Base-by-base conservation (phyloP, 2,329 filamentous ascomycete species). In the Teratosphaeria nubilosa region DNA sequence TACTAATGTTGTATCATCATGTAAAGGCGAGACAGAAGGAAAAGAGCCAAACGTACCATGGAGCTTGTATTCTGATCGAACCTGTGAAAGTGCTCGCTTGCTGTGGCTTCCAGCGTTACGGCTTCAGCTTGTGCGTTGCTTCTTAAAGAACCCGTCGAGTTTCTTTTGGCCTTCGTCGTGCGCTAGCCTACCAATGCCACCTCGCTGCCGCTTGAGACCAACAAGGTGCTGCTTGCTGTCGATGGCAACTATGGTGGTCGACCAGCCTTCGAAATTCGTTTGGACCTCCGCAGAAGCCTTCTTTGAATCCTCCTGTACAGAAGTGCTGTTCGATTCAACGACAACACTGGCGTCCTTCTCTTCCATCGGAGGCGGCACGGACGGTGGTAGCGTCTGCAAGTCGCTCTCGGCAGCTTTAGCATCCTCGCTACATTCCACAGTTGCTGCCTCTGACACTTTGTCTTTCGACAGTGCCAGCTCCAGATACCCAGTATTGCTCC, bases 141-240 rank as follows among this genome's bases (percentile, higher is more conserved):
- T 63, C 68, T 85, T 85, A 72, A 96, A 91, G 75, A 94, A 96
- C 0, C 81, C 81, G 52, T 89, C 84, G 65, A 96, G 81, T 20
- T 82, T 90, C 68, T 81, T 85, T 72, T 96, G 91, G 53, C 80
- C 84, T 11, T 82, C 79, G 70, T 96, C 91, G 69, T 89, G 86
- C 58, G 81, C 80, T 45, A 87, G 80, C 65, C 87, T 94, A 57
- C 90, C 90, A 58, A 96, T 87, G 3, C 91, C 91, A 31, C 90
- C 89, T 25, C 86, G 78, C 9, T 90, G 92, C 72, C 90, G 87
- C 70, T 86, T 91, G 59, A 96, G 76, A 30, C 85, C 84, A 51
- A 77, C 74, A 2, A 96, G 80, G 72, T 96, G 91, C 3, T 83
- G 80, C 60, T 82, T 80, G 61, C 81, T 82, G 69, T 96, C 92